Evolutionary conservation across 495 filamentous ascomycete genomes (phyloP), one percentile per base, ranked within the genome.

Genomic region (Hypoxylon trugodes): DNA sequence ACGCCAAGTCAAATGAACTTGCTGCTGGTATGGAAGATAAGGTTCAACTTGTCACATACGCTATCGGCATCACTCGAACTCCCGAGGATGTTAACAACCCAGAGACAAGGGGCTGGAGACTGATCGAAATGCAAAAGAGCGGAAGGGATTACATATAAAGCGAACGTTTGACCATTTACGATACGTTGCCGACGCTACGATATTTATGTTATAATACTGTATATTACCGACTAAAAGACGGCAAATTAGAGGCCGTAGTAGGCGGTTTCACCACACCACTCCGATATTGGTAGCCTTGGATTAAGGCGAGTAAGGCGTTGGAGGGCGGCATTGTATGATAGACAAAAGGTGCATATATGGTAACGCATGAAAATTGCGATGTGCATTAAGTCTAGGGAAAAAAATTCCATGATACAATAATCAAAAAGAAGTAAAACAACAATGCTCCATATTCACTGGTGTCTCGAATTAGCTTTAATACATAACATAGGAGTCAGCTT

Each of bases 11-110:
- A 0, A 85, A 85, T 53, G 82, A 97, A 67, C 85, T 98, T 35
- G 92, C 93, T 15, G 95, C 95, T n/a, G 95, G 95, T 25, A 97
- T 97, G 92, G 96, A 98, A 74, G 95, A 98, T 76, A 93, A 90
- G 77, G 95, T 98, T 25, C 94, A 97, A 74, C 89, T 96, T 55
- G 95, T 98, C 61, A 97, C 96, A 1, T 98, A 98, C 67, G 95
- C 93, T 37, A 98, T 98, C 65, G 95, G 95, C 50, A 88, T 98
- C 50, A 98, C 95, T 1, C 82, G 95, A 51, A 86, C 96, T 32
- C 84, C 94, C 18, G 95, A 98, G 69, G 95, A 98, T 64, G 95
- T 98, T 51, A 93, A 86, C 79, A 98, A 98, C 76, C 91, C 92
- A 1, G 95, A 98, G 76, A 98, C 95, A 3, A 83, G 92, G 64